Percentiles rank a stretch among this genome's conserved stretches.
Evolutionary conservation across 352 stramenopile genomes (phyloP).

Genomic region (Peronospora farinosa): DNA sequence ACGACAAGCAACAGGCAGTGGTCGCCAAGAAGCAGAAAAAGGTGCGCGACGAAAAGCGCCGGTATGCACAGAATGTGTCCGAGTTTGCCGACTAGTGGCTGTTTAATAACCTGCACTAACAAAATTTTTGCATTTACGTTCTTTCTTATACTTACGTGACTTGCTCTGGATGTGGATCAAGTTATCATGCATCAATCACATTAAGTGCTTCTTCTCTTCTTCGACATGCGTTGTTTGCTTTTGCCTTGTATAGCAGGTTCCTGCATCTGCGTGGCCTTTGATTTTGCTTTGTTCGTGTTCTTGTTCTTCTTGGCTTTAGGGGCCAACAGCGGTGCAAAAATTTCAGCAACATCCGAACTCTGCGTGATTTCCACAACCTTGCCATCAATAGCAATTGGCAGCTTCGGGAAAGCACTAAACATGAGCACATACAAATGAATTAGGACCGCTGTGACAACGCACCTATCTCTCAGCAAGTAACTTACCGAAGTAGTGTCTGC

Average conservation of each 20-base stretch:
- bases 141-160: slow-evolving; percentile 9
- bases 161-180: slow-evolving; percentile 19
- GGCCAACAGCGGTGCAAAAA: slow-evolving; percentile 48
- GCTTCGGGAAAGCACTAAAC: slow-evolving; percentile 49
- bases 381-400: slow-evolving; percentile 44
- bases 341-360: slow-evolving; percentile 32
- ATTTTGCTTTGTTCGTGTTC: slow-evolving; percentile 8
- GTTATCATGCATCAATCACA: slow-evolving; percentile 16
- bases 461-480: not conserved
- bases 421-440: slow-evolving; percentile 5
- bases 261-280: slow-evolving; percentile 12
- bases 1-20: slow-evolving; percentile 60
- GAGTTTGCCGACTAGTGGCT: slow-evolving; percentile 61
- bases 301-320: slow-evolving; percentile 30
- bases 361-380: slow-evolving; percentile 41
- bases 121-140: slow-evolving; percentile 15
- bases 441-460: not conserved
- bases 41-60: slow-evolving; percentile 50
- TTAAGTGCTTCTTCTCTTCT: slow-evolving; percentile 42
- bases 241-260: slow-evolving; percentile 19
- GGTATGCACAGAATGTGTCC: slow-evolving; percentile 65
- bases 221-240: slow-evolving; percentile 38
- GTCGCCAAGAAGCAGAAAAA: slow-evolving; percentile 57
- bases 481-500: slow-evolving; percentile 60
- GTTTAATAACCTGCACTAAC: slow-evolving; percentile 7